Evolutionary conservation across 257 asterid species (phyloP), one percentile per base, ranked within the genome.

Genomic region (Fraxinus quadrangulata): DNA sequence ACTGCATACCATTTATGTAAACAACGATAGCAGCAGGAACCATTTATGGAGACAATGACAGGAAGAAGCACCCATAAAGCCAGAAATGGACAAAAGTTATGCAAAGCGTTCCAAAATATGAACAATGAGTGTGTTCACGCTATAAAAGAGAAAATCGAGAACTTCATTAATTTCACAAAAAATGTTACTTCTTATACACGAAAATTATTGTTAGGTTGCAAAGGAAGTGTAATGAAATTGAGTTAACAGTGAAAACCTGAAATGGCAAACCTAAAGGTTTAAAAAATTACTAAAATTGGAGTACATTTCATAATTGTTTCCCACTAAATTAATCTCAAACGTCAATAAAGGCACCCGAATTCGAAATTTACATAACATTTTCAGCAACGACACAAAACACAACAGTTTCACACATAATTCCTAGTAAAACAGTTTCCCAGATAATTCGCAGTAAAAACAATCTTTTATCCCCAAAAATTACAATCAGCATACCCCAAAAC

Each of bases 391-490:
- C 37, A 37, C 65, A 72, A 68, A 11, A 21, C 81, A 71, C 42
- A 39, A 31, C 74, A 31, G 40, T 45, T 75, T 37, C 73, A 61
- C 33, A 47, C 75, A 37, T 11, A 73, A 82, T 40, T 73, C 72
- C 67, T 6, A 6, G 40, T 36, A 36, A 36, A 39, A 30, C 76
- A 36, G 33, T 56, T 75, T 30, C 73, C 49, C 26, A 59, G 72
- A 45, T 10, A 73, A 82, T 40, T 73, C 72, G 42, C 42, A 37
- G 42, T 37, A 26, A 37, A 37, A 37, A 8, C 42, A 37, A 37
- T 37, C 42, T 16, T 66, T 61, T 73, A 54, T 40, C 42, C 37
- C 30, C 75, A 66, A 24, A 33, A 72, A 56, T 36, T 14, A 47
- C 14, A 30, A 59, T 24, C 75, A 72, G 21, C 31, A 66, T 59